Base-by-base conservation (phyloP, 208 protist species). In the Trypanosoma rangeli region DNA sequence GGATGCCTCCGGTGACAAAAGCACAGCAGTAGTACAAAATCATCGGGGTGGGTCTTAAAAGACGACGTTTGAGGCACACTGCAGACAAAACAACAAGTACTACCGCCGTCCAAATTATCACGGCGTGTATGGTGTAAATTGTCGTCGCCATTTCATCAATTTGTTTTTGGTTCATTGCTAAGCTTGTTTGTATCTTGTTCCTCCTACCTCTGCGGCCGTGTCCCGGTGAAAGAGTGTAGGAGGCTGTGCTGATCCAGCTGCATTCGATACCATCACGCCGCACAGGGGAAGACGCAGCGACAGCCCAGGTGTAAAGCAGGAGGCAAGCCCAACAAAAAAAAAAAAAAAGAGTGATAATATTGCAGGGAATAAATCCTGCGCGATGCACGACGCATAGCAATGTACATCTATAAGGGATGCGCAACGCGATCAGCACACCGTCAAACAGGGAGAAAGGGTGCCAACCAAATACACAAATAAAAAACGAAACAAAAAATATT, bases 61-160 rank as follows among this genome's bases (percentile, higher is more conserved):
- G 39, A 28, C 54, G 55, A 53, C 22, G 37, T 35, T 50, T 42
- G 39, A 33, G 59, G 4, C 35, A 50, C 28, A 60, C 39, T 5
- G 26, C 35, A 53, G 35, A 60, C 20, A 70, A 20, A 4, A 5
- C 12, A 18, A 59, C 8, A 9, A 53, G 10, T 39, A 44, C 35
- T 15, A 68, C 49, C 5, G 50, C 64, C 29, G 60, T 33, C 64
- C 64, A 68, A 59, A 68, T 5, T 12, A 68, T 4, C 9, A 49
- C 37, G 28, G 26, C 35, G 35, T 60, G 52, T 31, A 68, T 12
- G 24, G 26, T 37, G 26, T 60, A 31, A 10, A 60, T 52, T 8
- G 22, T 20, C 29, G 18, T 8, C 18, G 35, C 1, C 7, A 59
- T 52, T 12, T 50, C 35, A 35, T 22, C 26, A 5, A 3, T 1